Evolutionary conservation across 768 basidiomycete species (phyloP).

Genomic region (Auriscalpium orientale): DNA sequence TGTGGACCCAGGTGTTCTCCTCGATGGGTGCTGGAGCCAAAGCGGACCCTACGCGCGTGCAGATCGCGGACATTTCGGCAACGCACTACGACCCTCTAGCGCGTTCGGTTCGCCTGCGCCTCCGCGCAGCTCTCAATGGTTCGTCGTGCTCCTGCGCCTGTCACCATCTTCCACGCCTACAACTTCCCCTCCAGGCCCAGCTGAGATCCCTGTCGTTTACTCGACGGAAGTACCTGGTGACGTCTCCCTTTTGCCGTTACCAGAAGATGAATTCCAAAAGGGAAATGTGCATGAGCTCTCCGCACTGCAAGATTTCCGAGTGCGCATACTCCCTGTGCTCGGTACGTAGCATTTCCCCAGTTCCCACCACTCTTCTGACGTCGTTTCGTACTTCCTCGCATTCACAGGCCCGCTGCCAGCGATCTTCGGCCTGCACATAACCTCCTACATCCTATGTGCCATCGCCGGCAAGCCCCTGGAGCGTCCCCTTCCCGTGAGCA

Average conservation of each 20-base stretch:
- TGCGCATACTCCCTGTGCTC: slow-evolving; percentile 88
- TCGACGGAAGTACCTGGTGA: slow-evolving; percentile 91
- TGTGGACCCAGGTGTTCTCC: slow-evolving; percentile 65
- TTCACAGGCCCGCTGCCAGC: slow-evolving; percentile 68
- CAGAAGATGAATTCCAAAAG: slow-evolving; percentile 87
- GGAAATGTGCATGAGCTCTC: slow-evolving; percentile 85
- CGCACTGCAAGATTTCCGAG: slow-evolving; percentile 87
- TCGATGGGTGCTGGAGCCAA: slow-evolving; percentile 98
- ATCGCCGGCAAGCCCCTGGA: slow-evolving; percentile 76
- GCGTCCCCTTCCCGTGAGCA: slow-evolving; percentile 82
- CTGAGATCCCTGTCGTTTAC: slow-evolving; percentile 84
- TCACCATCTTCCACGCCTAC: background rate
- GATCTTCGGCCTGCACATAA: slow-evolving; percentile 86
- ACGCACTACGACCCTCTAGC: slow-evolving; percentile 95
- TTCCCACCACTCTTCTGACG: background rate
- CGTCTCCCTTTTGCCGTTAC: slow-evolving; percentile 80
- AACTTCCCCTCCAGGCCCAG: slow-evolving; percentile 33
- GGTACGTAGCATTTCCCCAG: slow-evolving; percentile 36
- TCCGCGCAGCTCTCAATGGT: slow-evolving; percentile 38
- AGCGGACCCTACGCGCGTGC: slow-evolving; percentile 88
- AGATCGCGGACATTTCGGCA: slow-evolving; percentile 89
- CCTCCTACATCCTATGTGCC: slow-evolving; percentile 82
- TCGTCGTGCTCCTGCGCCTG: background rate
- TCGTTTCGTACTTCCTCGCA: background rate
- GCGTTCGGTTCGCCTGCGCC: slow-evolving; percentile 74